Evolutionary conservation across 2,329 filamentous ascomycete species (phyloP).

Genomic region (Monilinia polystroma): DNA sequence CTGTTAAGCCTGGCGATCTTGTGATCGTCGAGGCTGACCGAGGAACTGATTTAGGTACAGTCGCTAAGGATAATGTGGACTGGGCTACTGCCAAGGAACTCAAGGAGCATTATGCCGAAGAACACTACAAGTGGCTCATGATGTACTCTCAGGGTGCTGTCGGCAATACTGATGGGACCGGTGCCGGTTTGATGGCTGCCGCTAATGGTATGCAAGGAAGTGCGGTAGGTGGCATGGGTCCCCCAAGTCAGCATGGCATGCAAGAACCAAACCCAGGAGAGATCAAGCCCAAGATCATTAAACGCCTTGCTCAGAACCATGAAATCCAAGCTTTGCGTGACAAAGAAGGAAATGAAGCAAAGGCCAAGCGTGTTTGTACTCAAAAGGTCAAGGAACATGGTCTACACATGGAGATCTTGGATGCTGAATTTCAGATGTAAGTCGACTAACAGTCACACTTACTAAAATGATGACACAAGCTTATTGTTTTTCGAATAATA

Average conservation of each 20-base stretch:
- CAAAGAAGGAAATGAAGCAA: conserved; percentile 96
- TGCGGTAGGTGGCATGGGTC: conserved; percentile 75
- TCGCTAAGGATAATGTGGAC: conserved; percentile 82
- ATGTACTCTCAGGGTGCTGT: conserved; percentile 88
- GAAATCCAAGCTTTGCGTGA: conserved; percentile 87
- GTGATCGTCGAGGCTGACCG: conserved; percentile 98
- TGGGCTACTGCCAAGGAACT: conserved; percentile 84
- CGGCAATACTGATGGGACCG: conserved; percentile 58
- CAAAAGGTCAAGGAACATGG: conserved; percentile 94
- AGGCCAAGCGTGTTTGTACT: conserved; percentile 94
- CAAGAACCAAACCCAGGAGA: conserved; percentile 71
- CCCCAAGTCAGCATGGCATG: conserved; percentile 68
- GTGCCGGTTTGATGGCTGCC: conserved; percentile 62
- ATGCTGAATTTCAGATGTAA: conserved; percentile 98
- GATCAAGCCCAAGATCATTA: conserved; percentile 94
- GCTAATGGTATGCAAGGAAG: conserved; percentile 65
- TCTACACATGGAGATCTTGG: conserved; percentile 96
- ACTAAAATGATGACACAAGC: conserved; percentile 1
- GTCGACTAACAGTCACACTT: conserved; percentile 41
- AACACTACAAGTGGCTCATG: conserved; percentile 98
- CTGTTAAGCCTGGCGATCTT: conserved; percentile 85
- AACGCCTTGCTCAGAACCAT: conserved; percentile 86
- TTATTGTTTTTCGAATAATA: conserved; percentile 42
- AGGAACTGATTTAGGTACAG: conserved; percentile 91
- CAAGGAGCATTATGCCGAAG: conserved; percentile 88